phyloP scores from a whole-genome alignment of 345 rosid species.

The Eucalyptus lansdowneana region DNA sequence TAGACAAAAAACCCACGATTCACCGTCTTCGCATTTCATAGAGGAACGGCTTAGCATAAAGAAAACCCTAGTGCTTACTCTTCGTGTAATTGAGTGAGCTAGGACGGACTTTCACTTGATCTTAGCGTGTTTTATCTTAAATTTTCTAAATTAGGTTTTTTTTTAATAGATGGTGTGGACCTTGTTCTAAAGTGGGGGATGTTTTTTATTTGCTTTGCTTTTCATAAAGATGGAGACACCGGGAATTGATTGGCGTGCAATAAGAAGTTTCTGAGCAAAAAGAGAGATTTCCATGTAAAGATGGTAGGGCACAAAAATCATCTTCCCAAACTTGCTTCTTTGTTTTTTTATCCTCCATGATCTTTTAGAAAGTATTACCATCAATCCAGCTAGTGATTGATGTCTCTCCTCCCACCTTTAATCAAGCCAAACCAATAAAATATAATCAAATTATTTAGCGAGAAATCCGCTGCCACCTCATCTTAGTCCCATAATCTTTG shows the following conservation, averaged over 20 bases:
- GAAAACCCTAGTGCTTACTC: not conserved
- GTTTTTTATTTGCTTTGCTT: not conserved
- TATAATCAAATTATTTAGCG: not conserved
- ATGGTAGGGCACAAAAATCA: slow-evolving; percentile 40
- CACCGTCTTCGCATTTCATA: not conserved
- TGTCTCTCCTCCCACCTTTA: not conserved
- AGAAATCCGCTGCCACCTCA: not conserved
- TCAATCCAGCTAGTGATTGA: not conserved
- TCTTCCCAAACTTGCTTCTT: slow-evolving; percentile 25
- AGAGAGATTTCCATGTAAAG: slow-evolving; percentile 21
- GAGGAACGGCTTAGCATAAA: not conserved
- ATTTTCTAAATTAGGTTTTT: not conserved
- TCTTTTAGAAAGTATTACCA: slow-evolving; percentile 12
- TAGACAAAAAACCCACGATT: not conserved
- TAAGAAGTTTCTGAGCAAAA: slow-evolving; percentile 26
- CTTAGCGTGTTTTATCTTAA: not conserved
- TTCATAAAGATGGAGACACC: slow-evolving; percentile 19
- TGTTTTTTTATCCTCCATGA: not conserved
- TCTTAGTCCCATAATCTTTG: not conserved
- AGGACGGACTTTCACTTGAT: not conserved
- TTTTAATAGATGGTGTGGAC: not conserved
- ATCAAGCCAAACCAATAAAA: not conserved
- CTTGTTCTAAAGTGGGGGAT: not conserved
- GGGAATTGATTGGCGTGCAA: slow-evolving; percentile 18
- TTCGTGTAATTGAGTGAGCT: not conserved